These are phyloP conservation scores for Pycnococcus provasolii DNA, from an alignment of 139 green algal species.

Conservation along the genomic window DNA sequence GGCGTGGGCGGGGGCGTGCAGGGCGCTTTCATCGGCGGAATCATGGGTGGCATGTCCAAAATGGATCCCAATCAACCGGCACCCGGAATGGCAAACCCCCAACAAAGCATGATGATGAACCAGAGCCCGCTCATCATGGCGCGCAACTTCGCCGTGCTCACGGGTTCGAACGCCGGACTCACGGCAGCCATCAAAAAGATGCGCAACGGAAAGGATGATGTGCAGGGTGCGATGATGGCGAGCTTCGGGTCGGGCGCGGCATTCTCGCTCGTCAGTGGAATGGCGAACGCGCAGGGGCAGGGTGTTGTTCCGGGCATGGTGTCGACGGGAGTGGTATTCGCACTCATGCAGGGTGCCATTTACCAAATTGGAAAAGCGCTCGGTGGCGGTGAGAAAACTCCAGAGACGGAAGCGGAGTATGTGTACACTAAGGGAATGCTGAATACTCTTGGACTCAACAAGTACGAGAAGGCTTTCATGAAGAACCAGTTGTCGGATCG, in stretches of 20 bases:
- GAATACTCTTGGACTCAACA: slow-evolving; percentile 62
- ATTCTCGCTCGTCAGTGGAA: slow-evolving; percentile 62
- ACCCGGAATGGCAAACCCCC: slow-evolving; percentile 2
- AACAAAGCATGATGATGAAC: slow-evolving; percentile 27
- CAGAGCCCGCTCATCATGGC: slow-evolving; percentile 54
- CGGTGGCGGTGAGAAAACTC: not conserved
- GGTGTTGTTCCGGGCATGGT: slow-evolving; percentile 34
- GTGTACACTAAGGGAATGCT: slow-evolving; percentile 73
- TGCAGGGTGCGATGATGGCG: slow-evolving; percentile 57
- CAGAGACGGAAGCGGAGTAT: slow-evolving; percentile 53
- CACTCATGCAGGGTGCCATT: slow-evolving; percentile 70
- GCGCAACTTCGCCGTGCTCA: slow-evolving; percentile 89
- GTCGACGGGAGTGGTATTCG: slow-evolving; percentile 57
- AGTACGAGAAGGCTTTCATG: slow-evolving; percentile 89
- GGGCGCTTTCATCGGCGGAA: slow-evolving; percentile 40
- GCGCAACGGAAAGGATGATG: slow-evolving; percentile 61
- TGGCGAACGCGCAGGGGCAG: slow-evolving; percentile 29
- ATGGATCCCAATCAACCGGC: slow-evolving; percentile 28
- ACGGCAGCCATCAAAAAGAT: slow-evolving; percentile 54
- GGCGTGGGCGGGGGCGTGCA: too few relatives aligned
- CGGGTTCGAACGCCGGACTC: slow-evolving; percentile 71
- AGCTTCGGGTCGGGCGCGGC: slow-evolving; percentile 62
- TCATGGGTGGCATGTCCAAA: slow-evolving; percentile 42
- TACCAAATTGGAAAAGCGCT: slow-evolving; percentile 47
- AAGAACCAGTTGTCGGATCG: slow-evolving; percentile 74